Percentiles rank a stretch among this genome's conserved stretches.
Evolutionary conservation across 441 rosid genomes (phyloP).

Genomic region (Biscutella laevigata): DNA sequence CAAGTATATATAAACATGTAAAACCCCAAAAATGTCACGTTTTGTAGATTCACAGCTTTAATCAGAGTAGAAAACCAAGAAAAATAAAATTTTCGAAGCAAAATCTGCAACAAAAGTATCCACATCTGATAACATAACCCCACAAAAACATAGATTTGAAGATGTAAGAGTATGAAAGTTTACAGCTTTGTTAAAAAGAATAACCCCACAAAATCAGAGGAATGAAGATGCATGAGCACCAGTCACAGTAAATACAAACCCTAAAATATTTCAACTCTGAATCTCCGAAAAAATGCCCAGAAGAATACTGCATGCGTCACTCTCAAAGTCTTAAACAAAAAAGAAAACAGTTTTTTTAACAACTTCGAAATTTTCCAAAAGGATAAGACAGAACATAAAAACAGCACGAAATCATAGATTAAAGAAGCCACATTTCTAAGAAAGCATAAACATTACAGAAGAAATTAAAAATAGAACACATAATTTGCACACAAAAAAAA

Average conservation of each 20-base stretch:
- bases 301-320: constrained; percentile 11
- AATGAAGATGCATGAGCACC: neutral
- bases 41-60: neutral
- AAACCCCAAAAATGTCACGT: neutral
- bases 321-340: neutral
- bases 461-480: neutral
- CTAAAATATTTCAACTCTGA: neutral
- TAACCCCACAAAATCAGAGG: neutral
- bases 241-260: neutral
- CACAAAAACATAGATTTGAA: too few species aligned
- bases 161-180: too few species aligned
- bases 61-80: neutral
- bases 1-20: constrained; percentile 11
- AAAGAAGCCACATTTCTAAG: constrained; percentile 16
- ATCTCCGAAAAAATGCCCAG: too few species aligned
- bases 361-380: too few species aligned
- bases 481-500: neutral
- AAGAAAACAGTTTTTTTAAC: too few species aligned
- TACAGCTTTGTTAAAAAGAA: too few species aligned
- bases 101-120: neutral
- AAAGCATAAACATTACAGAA: neutral
- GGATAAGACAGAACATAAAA: neutral
- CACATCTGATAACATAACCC: too few species aligned
- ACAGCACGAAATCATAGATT: neutral
- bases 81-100: neutral